Base-by-base conservation (phyloP, 164 flowering plant genomes). In the Litsea cubeba region DNA sequence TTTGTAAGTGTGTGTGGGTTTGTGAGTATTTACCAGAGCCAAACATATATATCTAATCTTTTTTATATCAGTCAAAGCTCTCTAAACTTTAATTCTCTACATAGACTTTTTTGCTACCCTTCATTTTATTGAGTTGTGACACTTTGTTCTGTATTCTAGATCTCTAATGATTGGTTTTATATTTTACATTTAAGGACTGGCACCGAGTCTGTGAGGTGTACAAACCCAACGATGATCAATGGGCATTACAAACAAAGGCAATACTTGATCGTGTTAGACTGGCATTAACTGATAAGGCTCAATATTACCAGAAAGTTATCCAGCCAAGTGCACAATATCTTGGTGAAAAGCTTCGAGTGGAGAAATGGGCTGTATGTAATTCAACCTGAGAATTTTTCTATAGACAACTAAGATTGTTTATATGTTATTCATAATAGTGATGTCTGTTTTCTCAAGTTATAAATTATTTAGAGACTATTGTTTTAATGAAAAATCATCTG, bases 201-300 rank as follows among this genome's bases (percentile, higher is more conserved):
- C 79, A 76, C 69, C 77, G 74, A 62, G 69, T 81, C 64, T 73
- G 73, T 64, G 79, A 81, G 60, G 69, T 65, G 64, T 75, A 75
- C 40, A 75, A 65, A 69, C 72, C 78, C 58, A 77, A 75, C 32
- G 76, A 75, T 69, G 80, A 65, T 30, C 80, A 69, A 22, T 81
- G 83, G 83, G 83, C 83, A 66, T 70, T 81, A 72, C 83, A 81
- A 70, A 72, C 83, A 65, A 81, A 77, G 74, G 76, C 83, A 75
- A 72, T 77, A 65, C 64, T 77, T 65, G 83, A 81, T 71, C 78
- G 83, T 28, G 62, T 78, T 35, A 69, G 76, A 64, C 49, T 81
- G 62, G 68, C 66, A 49, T 80, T 81, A 28, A 23, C 72, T 69
- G 78, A 77, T 50, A 77, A 50, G 72, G 75, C 83, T 68, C 73